phyloP scores from a whole-genome alignment of 257 asterid species.

The Solanum virginianum region DNA sequence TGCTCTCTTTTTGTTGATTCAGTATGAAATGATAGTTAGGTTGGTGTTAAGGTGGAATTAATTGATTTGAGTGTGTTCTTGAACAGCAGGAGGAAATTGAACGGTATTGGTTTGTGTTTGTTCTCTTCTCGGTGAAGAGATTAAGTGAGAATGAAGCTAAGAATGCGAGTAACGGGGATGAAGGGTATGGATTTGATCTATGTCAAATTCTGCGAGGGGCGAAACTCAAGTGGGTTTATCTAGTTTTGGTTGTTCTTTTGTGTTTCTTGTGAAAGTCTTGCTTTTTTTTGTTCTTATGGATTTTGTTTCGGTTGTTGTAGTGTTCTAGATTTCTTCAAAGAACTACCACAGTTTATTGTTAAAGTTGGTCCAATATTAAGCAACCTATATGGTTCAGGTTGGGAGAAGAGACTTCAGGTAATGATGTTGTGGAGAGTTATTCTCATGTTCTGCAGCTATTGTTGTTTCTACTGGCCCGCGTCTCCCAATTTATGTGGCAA shows the following conservation, averaged over 20 bases:
- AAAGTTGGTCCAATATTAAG: slow-evolving; percentile 70
- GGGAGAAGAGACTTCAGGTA: slow-evolving; percentile 96
- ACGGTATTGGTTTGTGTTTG: slow-evolving; percentile 77
- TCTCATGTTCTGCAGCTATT: not conserved
- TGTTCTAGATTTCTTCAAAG: slow-evolving; percentile 69
- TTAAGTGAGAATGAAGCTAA: slow-evolving; percentile 23
- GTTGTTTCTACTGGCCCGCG: not conserved
- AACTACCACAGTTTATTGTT: slow-evolving; percentile 63
- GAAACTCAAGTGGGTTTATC: slow-evolving; percentile 52
- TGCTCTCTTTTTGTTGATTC: not conserved
- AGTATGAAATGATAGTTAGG: not conserved
- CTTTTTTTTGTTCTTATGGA: not conserved
- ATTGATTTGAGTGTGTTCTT: not conserved
- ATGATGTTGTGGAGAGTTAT: slow-evolving; percentile 3
- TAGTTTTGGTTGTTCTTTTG: not conserved
- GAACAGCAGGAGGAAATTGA: slow-evolving; percentile 79
- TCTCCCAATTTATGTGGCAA: not conserved
- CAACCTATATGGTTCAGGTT: slow-evolving; percentile 54
- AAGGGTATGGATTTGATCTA: slow-evolving; percentile 40
- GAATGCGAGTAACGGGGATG: slow-evolving; percentile 16
- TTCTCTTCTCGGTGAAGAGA: slow-evolving; percentile 56
- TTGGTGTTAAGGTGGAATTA: not conserved
- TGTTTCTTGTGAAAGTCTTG: not conserved
- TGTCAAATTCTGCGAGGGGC: slow-evolving; percentile 66
- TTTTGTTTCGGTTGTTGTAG: slow-evolving; percentile 26